phyloP scores from a whole-genome alignment of 768 basidiomycete genomes.

The Boletus edulis region DNA sequence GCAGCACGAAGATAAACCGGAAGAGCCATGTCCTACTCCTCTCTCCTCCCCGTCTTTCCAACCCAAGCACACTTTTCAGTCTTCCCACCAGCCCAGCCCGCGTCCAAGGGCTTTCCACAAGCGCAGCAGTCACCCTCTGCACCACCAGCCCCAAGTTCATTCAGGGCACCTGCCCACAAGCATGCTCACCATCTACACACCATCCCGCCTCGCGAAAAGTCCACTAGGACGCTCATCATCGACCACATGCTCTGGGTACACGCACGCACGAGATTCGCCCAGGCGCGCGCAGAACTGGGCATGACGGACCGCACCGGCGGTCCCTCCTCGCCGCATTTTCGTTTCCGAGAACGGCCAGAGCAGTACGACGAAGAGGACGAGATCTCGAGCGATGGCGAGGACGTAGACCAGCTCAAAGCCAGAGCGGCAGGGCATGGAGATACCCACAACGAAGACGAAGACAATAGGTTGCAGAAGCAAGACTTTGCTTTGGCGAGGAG shows the following conservation, averaged over 20 bases:
- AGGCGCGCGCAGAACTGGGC: constrained; percentile 80
- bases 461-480: constrained; percentile 52
- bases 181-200: constrained; percentile 87
- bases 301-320: constrained; percentile 83
- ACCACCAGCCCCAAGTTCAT: constrained; percentile 29
- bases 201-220: constrained; percentile 85
- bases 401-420: constrained; percentile 41
- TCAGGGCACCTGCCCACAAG: constrained; percentile 77
- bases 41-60: constrained; percentile 22
- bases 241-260: constrained; percentile 89
- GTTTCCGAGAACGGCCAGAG: constrained; percentile 68
- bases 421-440: constrained; percentile 50
- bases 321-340: constrained; percentile 54
- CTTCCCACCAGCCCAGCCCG: constrained; percentile 14
- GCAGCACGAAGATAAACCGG: constrained; percentile 22
- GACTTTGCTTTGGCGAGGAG: constrained; percentile 61
- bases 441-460: constrained; percentile 56
- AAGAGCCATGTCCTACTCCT: constrained; percentile 31
- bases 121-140: constrained; percentile 15
- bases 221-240: constrained; percentile 83
- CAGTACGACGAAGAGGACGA: constrained; percentile 77
- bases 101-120: constrained; percentile 1
- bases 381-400: constrained; percentile 61
- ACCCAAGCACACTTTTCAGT: constrained; percentile 18
- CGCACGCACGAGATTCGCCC: constrained; percentile 74